Conservation (phyloP, 192 early-diverging fungal genomes). For the Kickxella alabastrina region DNA sequence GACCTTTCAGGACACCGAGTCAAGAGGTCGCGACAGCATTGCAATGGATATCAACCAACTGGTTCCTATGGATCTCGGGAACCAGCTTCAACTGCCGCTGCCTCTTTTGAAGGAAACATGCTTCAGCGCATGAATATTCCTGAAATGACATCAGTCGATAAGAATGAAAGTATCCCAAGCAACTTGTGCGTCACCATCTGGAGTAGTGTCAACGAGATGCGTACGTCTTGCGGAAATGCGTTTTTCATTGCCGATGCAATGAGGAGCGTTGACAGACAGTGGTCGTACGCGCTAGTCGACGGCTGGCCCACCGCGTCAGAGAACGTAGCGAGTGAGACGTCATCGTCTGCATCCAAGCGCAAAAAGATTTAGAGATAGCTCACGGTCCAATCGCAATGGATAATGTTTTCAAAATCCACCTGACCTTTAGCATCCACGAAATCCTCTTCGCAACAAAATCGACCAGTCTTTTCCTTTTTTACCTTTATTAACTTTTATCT, state of each 20-base stretch:
- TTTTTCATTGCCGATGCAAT: slow-evolving; percentile 31
- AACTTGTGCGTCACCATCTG: slow-evolving; percentile 4
- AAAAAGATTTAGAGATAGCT: too few relatives aligned
- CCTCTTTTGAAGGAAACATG: background rate
- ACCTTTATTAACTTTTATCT: background rate
- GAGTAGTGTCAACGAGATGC: slow-evolving; percentile 7
- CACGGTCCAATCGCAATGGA: too few relatives aligned
- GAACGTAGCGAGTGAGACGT: slow-evolving; percentile 1
- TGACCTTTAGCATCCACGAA: too few relatives aligned
- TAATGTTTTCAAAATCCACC: too few relatives aligned
- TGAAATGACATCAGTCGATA: background rate
- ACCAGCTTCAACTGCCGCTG: too few relatives aligned
- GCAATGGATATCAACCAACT: too few relatives aligned
- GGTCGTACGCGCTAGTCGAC: slow-evolving; percentile 1
- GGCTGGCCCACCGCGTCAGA: slow-evolving; percentile 27
- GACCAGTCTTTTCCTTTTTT: background rate
- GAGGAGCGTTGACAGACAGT: slow-evolving; percentile 19
- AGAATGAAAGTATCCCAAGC: background rate
- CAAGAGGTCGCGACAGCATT: too few relatives aligned
- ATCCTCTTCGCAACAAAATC: too few relatives aligned
- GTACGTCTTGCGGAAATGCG: slow-evolving; percentile 15
- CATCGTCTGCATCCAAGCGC: background rate
- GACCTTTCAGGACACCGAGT: too few relatives aligned
- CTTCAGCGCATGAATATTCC: background rate
- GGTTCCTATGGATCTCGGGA: too few relatives aligned